These are phyloP conservation scores for Nigrograna mackinnonii DNA, from an alignment of 2,329 filamentous ascomycete genomes.

Conservation along the genomic window DNA sequence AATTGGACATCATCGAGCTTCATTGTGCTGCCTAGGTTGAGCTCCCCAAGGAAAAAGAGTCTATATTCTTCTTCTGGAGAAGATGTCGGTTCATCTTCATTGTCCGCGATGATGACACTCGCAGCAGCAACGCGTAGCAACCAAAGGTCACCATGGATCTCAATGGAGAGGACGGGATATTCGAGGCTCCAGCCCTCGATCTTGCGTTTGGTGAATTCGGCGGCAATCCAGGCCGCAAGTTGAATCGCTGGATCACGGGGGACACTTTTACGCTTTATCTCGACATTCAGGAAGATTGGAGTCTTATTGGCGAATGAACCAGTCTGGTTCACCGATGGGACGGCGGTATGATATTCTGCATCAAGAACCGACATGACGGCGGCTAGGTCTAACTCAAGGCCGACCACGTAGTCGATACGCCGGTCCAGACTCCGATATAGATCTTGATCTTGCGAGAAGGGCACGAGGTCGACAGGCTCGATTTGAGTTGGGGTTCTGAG, in stretches of 20 bases:
- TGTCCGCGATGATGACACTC: slow-evolving; percentile 4
- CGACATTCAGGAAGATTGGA: slow-evolving; percentile 16
- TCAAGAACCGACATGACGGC: slow-evolving; percentile 10
- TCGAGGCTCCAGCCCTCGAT: slow-evolving; percentile 13
- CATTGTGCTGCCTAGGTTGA: slow-evolving; percentile 11
- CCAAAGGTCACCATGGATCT: slow-evolving; percentile 14
- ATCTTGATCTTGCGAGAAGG: slow-evolving; percentile 12
- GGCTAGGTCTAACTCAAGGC: slow-evolving; percentile 11
- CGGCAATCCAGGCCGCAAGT: slow-evolving; percentile 18
- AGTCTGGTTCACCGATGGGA: slow-evolving; percentile 13
- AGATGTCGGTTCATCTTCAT: slow-evolving; percentile 1
- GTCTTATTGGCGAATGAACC: slow-evolving; percentile 16
- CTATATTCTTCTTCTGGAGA: slow-evolving; percentile 14
- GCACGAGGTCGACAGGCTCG: slow-evolving; percentile 7
- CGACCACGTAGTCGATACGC: slow-evolving; percentile 13
- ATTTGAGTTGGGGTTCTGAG: not conserved
- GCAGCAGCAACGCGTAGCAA: slow-evolving; percentile 10
- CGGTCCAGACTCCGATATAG: slow-evolving; percentile 16
- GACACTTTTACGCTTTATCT: slow-evolving; percentile 14
- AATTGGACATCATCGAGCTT: slow-evolving; percentile 11
- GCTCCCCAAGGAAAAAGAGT: slow-evolving; percentile 13
- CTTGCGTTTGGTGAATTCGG: slow-evolving; percentile 18
- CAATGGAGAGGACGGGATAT: slow-evolving; percentile 14
- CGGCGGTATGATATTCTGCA: slow-evolving; percentile 9
- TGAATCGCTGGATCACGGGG: slow-evolving; percentile 12